phyloP scores from a whole-genome alignment of 441 rosid genomes.

The Iberis amara region DNA sequence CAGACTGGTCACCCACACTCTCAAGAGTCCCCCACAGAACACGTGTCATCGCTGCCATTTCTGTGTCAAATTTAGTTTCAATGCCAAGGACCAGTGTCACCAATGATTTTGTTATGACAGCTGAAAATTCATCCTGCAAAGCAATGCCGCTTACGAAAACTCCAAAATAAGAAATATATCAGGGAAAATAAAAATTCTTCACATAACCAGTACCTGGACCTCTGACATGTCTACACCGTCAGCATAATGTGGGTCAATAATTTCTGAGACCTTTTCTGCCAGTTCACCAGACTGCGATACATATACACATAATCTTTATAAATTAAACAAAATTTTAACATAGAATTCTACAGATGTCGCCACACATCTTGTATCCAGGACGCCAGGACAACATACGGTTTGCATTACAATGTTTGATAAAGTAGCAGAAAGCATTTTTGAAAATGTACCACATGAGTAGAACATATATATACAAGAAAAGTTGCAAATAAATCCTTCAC shows the following conservation, averaged over 20 bases:
- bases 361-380: conserved; percentile 11
- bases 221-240: conserved; percentile 83
- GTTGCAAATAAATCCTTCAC: conserved; percentile 15
- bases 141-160: conserved; percentile 28
- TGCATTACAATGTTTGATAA: conserved; percentile 13
- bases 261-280: conserved; percentile 93
- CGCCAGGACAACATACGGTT: not conserved
- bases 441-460: not conserved
- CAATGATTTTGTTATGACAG: conserved; percentile 82
- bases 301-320: conserved; percentile 27
- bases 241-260: conserved; percentile 80
- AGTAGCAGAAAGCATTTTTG: conserved; percentile 5
- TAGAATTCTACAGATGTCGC: conserved; percentile 10
- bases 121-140: conserved; percentile 94
- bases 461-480: not conserved
- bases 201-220: conserved; percentile 57
- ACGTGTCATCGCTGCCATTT: conserved; percentile 97
- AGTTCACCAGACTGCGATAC: conserved; percentile 82
- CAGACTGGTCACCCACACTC: conserved; percentile 98
- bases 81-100: conserved; percentile 88
- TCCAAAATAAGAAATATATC: conserved; percentile 21
- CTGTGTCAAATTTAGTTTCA: conserved; percentile 92
- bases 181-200: conserved; percentile 23
- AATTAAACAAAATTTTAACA: conserved; percentile 6
- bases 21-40: conserved; percentile 97